These are phyloP conservation scores for Punctularia strigosozonata DNA, from an alignment of 768 basidiomycete genomes.

Conservation along the genomic window DNA sequence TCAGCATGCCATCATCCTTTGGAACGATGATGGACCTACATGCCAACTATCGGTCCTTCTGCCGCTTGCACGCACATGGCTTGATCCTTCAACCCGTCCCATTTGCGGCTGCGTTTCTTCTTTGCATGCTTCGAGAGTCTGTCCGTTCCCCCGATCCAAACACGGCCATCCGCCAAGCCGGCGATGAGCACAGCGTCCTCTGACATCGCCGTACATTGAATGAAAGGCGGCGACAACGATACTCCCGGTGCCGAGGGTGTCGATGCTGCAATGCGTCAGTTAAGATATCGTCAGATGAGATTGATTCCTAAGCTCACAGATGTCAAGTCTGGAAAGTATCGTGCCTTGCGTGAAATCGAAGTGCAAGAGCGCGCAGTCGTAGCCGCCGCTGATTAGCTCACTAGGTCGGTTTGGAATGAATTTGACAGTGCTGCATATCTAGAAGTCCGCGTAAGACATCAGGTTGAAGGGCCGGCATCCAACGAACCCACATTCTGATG, in stretches of 20 bases:
- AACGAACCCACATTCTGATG: conserved; percentile 49
- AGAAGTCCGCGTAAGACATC: conserved; percentile 1
- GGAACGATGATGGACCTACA: conserved; percentile 30
- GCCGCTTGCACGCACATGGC: conserved; percentile 39
- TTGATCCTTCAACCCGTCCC: conserved; percentile 55
- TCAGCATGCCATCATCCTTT: not conserved
- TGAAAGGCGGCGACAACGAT: conserved; percentile 63
- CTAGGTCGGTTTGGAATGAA: conserved; percentile 63
- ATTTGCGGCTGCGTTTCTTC: conserved; percentile 51
- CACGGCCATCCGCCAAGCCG: conserved; percentile 64
- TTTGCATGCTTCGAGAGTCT: conserved; percentile 23
- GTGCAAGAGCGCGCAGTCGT: conserved; percentile 58
- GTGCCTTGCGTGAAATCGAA: conserved; percentile 49
- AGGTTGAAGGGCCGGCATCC: conserved; percentile 1
- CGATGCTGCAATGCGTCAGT: conserved; percentile 20
- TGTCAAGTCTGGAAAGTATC: conserved; percentile 43
- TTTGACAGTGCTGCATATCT: conserved; percentile 62
- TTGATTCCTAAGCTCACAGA: conserved; percentile 29
- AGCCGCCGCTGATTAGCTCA: conserved; percentile 71
- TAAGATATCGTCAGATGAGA: conserved; percentile 1
- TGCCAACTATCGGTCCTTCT: conserved; percentile 61
- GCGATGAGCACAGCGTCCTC: conserved; percentile 49
- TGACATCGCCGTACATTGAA: conserved; percentile 52
- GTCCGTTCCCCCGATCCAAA: conserved; percentile 65
- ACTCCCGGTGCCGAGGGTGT: conserved; percentile 32